Evolutionary conservation across 495 filamentous ascomycete genomes (phyloP), one percentile per base, ranked within the genome.

Genomic region (Astrothelium macrocarpum): DNA sequence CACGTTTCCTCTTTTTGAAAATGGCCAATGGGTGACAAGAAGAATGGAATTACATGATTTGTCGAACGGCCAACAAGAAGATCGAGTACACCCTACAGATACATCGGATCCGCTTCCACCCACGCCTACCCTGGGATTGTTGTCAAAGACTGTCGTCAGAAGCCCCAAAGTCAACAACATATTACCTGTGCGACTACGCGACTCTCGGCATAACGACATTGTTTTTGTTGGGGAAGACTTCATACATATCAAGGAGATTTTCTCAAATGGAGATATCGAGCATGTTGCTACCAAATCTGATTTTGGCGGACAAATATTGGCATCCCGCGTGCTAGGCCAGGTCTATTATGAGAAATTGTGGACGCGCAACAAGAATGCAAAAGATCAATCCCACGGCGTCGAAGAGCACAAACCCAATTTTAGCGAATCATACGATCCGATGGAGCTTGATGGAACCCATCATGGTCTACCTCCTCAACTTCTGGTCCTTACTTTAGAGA

Each of bases 121-220:
- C 11, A 56, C 25, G 2, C 49, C 49, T n/a, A 62, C 12, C n/a
- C 78, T 82, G 66, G 94, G 90, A 1, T 59, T 97, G 32, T 79
- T 97, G 31, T 87, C 89, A 1, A 84, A 81, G 68, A 96, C 93
- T 2, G 68, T 95, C 18, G 74, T 94, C 46, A 80, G 84, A 58
- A 95, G 89, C 62, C 86, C 90, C 1, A 78, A 87, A 26, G 82
- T 90, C 64, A 87, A 89, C 68, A 87, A 83, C 74, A 89, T 97
- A 42, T 74, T 96, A 14, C 91, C 93, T 11, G 90, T 87, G 10
- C 83, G 87, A 64, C 79, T 97, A 59, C 79, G 91, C 49, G 83
- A 84, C 62, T 76, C 78, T 58, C 71, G 81, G 10, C 80, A 84
- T 62, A 92, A 95, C 61, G 92, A 98, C 79, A 88, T 97, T 66